phyloP scores from a whole-genome alignment of 2,329 filamentous ascomycete genomes.

The Calcarisporium arbuscula region DNA sequence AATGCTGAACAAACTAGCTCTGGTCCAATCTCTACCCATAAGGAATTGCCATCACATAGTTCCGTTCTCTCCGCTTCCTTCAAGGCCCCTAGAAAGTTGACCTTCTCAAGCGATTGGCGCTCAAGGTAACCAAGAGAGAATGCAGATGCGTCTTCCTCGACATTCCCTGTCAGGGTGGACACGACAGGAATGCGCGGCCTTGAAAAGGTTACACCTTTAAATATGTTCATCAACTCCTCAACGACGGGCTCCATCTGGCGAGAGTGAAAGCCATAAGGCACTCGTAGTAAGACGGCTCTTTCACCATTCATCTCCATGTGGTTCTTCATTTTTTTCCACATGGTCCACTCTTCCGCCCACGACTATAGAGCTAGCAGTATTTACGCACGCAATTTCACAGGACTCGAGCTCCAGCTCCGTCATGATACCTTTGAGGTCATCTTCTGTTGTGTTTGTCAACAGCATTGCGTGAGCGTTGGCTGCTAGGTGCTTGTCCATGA shows the following conservation, averaged over 20 bases:
- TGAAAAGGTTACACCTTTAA: not conserved
- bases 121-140: not conserved
- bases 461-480: conserved; percentile 6
- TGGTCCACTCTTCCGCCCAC: not conserved
- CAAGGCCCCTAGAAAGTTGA: not conserved
- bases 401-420: not conserved
- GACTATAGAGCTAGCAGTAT: not conserved
- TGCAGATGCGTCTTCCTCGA: not conserved
- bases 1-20: not conserved
- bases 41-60: not conserved
- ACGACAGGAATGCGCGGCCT: not conserved
- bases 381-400: not conserved
- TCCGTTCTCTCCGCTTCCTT: not conserved
- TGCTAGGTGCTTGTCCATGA: conserved; percentile 1
- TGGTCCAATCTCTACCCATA: not conserved
- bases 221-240: not conserved
- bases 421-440: not conserved
- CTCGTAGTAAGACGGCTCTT: not conserved
- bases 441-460: not conserved
- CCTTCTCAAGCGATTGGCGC: not conserved
- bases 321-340: not conserved
- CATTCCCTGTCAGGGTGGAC: not conserved
- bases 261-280: not conserved
- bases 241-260: not conserved
- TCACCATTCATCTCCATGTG: not conserved